phyloP scores from a whole-genome alignment of 306 rosid genomes.

The Dalbergia oliveri region DNA sequence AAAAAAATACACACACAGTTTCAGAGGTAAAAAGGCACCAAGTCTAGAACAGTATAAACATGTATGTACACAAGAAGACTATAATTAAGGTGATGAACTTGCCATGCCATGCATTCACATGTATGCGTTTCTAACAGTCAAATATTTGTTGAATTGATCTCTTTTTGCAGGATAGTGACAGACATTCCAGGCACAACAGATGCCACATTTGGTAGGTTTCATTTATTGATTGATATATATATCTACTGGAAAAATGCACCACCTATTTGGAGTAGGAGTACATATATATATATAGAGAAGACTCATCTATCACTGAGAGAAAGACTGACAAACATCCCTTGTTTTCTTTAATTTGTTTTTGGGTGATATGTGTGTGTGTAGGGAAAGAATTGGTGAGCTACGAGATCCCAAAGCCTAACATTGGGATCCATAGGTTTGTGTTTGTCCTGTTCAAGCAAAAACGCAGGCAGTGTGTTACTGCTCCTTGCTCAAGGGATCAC shows the following conservation, averaged over 20 bases:
- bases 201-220: constrained; percentile 88
- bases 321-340: neutral
- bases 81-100: neutral
- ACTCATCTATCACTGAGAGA: neutral
- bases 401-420: constrained; percentile 88
- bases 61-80: neutral
- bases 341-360: neutral
- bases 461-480: constrained; percentile 62
- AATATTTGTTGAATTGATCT: constrained; percentile 25
- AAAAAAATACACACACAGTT: neutral
- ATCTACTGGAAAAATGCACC: neutral
- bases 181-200: constrained; percentile 99
- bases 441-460: constrained; percentile 88
- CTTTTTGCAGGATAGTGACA: constrained; percentile 80
- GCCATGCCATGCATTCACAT: neutral
- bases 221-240: neutral
- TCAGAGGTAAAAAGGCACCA: neutral
- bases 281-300: neutral
- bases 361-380: constrained; percentile 7
- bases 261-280: no score
- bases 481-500: constrained; percentile 75
- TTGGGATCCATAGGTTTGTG: constrained; percentile 98
- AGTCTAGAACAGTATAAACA: constrained; percentile 20
- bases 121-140: constrained; percentile 11
- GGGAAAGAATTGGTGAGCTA: constrained; percentile 87